Percentiles rank a stretch among this genome's conserved stretches.
Conservation (phyloP, 2,329 filamentous ascomycete genomes). For the Colletotrichum sp. region DNA sequence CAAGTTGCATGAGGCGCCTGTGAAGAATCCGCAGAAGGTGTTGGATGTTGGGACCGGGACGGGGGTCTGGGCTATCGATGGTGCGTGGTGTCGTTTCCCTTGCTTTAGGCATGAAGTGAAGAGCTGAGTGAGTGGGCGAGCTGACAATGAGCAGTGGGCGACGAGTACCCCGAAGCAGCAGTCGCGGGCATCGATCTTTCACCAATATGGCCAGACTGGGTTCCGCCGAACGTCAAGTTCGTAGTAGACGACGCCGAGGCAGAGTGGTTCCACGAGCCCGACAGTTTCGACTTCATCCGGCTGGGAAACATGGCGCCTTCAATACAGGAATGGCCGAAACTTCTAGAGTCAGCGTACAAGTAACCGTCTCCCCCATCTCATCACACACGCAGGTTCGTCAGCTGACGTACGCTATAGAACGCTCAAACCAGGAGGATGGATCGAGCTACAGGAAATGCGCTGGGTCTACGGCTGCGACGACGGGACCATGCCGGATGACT, state of each 20-base stretch:
- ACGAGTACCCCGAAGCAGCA: conserved; percentile 60
- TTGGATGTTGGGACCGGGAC: conserved; percentile 51
- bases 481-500: conserved; percentile 42
- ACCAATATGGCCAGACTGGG: conserved; percentile 67
- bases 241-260: conserved; percentile 66
- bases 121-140: neutral
- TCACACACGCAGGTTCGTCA: conserved; percentile 36
- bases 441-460: conserved; percentile 57
- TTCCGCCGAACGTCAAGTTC: conserved; percentile 77
- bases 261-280: conserved; percentile 47
- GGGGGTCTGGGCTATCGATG: conserved; percentile 69
- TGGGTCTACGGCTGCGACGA: conserved; percentile 48
- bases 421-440: conserved; percentile 56
- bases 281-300: conserved; percentile 64
- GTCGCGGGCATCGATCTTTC: conserved; percentile 71
- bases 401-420: conserved; percentile 48
- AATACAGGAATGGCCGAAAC: conserved; percentile 51
- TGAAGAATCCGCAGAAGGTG: conserved; percentile 40
- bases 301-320: conserved; percentile 55
- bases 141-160: conserved; percentile 59
- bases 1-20: conserved; percentile 46
- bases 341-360: conserved; percentile 60
- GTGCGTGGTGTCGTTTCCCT: conserved; percentile 21
- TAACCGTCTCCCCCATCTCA: conserved; percentile 53
- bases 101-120: neutral